Evolutionary conservation across 257 asterid genomes (phyloP), one percentile per base, ranked within the genome.

Genomic region (Petunia axillaris): DNA sequence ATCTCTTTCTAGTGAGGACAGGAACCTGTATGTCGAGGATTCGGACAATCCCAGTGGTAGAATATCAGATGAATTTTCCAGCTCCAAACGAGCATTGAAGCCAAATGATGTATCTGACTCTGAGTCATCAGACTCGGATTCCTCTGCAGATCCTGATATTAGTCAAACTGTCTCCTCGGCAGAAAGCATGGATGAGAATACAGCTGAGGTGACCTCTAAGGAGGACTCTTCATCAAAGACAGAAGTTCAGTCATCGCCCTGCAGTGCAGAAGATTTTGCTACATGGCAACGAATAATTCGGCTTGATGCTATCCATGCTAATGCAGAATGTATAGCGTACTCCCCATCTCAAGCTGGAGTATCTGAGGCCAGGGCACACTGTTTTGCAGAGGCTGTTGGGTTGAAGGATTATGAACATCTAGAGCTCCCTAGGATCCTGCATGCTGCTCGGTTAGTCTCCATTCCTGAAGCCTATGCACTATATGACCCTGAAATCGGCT

Each of bases 221-320:
- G 88, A 80, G 81, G 90, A 83, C 57, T 82, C 83, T 25, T 85
- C 92, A 48, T 82, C 86, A 4, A 84, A 76, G 77, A 80, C 74
- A 15, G 93, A 91, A 62, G 84, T 82, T 84, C 87, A 84, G 85
- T 92, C 97, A 79, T 77, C 85, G 71, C 89, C 88, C 76, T 75
- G 77, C 36, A 89, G 79, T 48, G 59, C 84, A 53, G 97, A 92
- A 89, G 93, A 91, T 87, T 92, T 89, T 36, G 85, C 88, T 86
- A 86, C 94, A 57, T 92, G 98, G 97, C 97, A 88, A 84, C 91
- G 97, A 6, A 94, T 94, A 64, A 92, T 94, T 67, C 97, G 97
- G 74, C 89, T 94, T 35, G 98, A 94, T 82, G 98, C 97, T 14
- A 53, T 94, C 71, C 97, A 97, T 84, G 91, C 98, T 40, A 91